Evolutionary conservation across 2,329 filamentous ascomycete species (phyloP).

Genomic region (Helotiales sp.): DNA sequence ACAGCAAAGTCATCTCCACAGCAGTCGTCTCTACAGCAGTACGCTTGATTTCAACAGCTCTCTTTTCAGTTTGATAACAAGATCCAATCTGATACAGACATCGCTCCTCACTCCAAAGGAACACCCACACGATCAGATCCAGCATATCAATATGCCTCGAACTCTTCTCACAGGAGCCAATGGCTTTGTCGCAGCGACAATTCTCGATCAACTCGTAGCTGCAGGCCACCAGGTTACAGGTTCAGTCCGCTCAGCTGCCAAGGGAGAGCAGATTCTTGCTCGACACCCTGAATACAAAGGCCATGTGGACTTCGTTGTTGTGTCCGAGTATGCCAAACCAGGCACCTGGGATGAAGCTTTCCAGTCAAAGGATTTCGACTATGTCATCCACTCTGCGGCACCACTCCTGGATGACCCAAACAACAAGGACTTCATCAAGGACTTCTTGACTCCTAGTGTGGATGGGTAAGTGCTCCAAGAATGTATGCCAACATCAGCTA

Average conservation of each 20-base stretch:
- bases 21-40: too few relatives aligned
- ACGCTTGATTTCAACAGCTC: too few relatives aligned
- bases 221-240: slow-evolving; percentile 37
- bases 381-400: slow-evolving; percentile 43
- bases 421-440: slow-evolving; percentile 41
- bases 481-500: too few relatives aligned
- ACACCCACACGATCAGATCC: too few relatives aligned
- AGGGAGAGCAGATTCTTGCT: slow-evolving; percentile 36
- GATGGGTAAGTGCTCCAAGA: slow-evolving; percentile 38
- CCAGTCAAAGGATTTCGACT: slow-evolving; percentile 37
- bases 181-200: slow-evolving; percentile 39
- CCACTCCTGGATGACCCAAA: slow-evolving; percentile 39
- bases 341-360: slow-evolving; percentile 40
- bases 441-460: slow-evolving; percentile 41
- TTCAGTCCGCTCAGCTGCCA: slow-evolving; percentile 35
- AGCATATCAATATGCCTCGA: slow-evolving; percentile 40
- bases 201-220: slow-evolving; percentile 39
- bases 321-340: slow-evolving; percentile 39
- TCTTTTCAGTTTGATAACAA: too few relatives aligned
- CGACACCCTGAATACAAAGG: slow-evolving; percentile 41
- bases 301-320: slow-evolving; percentile 40
- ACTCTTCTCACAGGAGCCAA: slow-evolving; percentile 43
- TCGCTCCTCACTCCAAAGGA: too few relatives aligned
- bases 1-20: too few relatives aligned
- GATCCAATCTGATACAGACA: too few relatives aligned